These are phyloP conservation scores for Eleusine coracana DNA, from an alignment of 176 grass and related monocot genomes.

Conservation along the genomic window DNA sequence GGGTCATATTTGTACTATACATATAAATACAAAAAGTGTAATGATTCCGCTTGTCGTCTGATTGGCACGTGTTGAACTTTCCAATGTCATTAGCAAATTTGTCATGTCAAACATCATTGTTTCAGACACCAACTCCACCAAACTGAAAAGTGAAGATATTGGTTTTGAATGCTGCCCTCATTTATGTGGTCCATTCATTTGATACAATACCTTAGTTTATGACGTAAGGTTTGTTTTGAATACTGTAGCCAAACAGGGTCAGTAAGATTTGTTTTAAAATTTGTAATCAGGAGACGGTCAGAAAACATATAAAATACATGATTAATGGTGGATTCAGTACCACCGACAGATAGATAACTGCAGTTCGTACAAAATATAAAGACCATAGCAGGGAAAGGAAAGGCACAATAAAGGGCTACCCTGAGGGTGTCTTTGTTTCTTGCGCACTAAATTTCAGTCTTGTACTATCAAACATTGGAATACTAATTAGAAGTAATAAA, in stretches of 20 bases:
- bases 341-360: neutral
- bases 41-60: neutral
- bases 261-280: neutral
- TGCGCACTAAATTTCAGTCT: no score
- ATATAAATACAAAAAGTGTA: neutral
- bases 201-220: neutral
- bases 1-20: neutral
- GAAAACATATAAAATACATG: neutral
- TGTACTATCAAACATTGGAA: no score
- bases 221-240: neutral
- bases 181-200: neutral
- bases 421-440: neutral
- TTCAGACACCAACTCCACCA: neutral
- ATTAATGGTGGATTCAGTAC: neutral
- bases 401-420: no score
- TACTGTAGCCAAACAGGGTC: neutral
- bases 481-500: no score
- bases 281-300: neutral
- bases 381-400: no score
- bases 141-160: neutral
- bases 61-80: neutral
- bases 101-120: neutral
- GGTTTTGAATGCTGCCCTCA: no score
- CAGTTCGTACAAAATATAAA: neutral
- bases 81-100: no score